Evolutionary conservation across 2,329 filamentous ascomycete genomes (phyloP).

Genomic region (Bipolaris gigantea): DNA sequence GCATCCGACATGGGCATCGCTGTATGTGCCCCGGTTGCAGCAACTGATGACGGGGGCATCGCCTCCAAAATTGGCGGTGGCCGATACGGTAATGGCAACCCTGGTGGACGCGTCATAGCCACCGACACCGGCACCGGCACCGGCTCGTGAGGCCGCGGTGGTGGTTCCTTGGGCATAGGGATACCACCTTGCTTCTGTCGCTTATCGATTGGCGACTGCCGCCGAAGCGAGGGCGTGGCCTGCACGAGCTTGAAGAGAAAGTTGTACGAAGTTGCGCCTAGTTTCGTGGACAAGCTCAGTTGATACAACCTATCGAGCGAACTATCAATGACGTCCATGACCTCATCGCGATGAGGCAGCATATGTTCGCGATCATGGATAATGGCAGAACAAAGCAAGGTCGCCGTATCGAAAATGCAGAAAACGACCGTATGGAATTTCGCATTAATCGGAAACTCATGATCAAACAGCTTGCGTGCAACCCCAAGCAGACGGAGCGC

Average conservation of each 20-base stretch:
- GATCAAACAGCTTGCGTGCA: conserved; percentile 49
- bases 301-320: conserved; percentile 37
- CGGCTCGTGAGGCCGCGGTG: not conserved
- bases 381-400: conserved; percentile 55
- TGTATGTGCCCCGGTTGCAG: not conserved
- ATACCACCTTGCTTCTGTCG: conserved; percentile 17
- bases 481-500: conserved; percentile 49
- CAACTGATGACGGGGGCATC: not conserved
- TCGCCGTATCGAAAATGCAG: conserved; percentile 56
- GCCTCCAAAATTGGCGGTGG: not conserved
- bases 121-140: conserved; percentile 2
- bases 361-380: conserved; percentile 52
- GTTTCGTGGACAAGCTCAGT: conserved; percentile 33
- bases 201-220: conserved; percentile 17
- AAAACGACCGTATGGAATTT: conserved; percentile 57
- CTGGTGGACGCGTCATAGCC: not conserved
- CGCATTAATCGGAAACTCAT: conserved; percentile 51
- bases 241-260: conserved; percentile 39
- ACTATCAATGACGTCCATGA: conserved; percentile 46
- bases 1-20: conserved; percentile 18
- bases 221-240: conserved; percentile 28
- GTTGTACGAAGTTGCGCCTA: conserved; percentile 35
- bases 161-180: not conserved
- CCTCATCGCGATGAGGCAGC: conserved; percentile 48
- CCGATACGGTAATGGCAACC: not conserved